Evolutionary conservation across 495 filamentous ascomycete species (phyloP), one percentile per base, ranked within the genome.

Genomic region (Jackrogersella minutella): DNA sequence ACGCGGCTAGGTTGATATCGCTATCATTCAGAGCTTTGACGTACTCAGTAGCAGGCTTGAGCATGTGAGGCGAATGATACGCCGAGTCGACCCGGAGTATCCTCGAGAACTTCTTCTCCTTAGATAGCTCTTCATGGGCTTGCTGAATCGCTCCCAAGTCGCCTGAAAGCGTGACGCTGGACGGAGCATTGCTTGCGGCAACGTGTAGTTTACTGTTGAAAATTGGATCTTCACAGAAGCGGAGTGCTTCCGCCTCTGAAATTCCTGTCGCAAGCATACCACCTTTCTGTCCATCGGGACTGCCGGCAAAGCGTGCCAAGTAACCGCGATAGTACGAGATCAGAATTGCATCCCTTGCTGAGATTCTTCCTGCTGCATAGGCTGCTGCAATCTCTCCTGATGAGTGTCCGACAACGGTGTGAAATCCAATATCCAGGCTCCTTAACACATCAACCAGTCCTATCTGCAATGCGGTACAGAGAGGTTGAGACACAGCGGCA

Each of bases 61-160:
- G 26, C 87, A 91, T 90, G 61, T 85, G 86, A 0, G 79, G 80
- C 0, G 86, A 87, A 67, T 90, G 88, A 58, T 91, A 91, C 0
- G 88, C 88, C 1, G 77, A 81, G 30, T 83, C 78, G 4, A 87
- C 79, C 11, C 64, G 57, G 1, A 88, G 68, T 19, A 76, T 2
- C 8, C 80, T 68, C 0, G 76, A 74, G 44, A 86, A 86, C 14
- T 74, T 73, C 2, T 66, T 39, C 4, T 77, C 53, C 5, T 43
- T 41, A 0, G 70, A 64, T 3, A 88, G 67, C 2, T 68, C 37
- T 0, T 58, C 50, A 21, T 77, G 61, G 4, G 79, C 70, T 1
- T 73, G 33, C 0, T 79, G 51, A 8, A 88, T 72, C 0, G 63
- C 62, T 3, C 79, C 77, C 2, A 70, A 22, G 44, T 83, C 76